Percentiles rank a stretch among this genome's conserved stretches.
Conservation (phyloP, 768 basidiomycete genomes). For the Termitomyces sp. region DNA sequence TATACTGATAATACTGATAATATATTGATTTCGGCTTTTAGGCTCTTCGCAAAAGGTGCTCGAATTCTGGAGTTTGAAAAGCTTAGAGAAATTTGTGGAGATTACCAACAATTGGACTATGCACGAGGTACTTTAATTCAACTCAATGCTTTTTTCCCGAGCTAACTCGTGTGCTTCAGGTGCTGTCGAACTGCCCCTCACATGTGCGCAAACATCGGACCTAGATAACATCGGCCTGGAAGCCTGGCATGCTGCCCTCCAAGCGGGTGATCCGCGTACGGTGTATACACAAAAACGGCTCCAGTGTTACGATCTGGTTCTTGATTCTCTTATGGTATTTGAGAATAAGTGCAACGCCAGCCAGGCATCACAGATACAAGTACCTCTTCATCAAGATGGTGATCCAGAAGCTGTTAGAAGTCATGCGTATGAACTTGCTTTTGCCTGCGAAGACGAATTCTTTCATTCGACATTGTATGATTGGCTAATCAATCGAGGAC, state of each 20-base stretch:
- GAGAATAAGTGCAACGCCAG: slow-evolving; percentile 52
- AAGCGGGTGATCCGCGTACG: slow-evolving; percentile 51
- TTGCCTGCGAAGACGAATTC: slow-evolving; percentile 81
- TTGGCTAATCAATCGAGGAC: slow-evolving; percentile 77
- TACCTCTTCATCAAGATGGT: slow-evolving; percentile 24
- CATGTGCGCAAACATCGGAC: slow-evolving; percentile 78
- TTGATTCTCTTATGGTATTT: slow-evolving; percentile 77
- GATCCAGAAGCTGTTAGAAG: slow-evolving; percentile 70
- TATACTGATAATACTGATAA: background rate
- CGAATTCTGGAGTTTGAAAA: slow-evolving; percentile 79
- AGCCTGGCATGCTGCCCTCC: slow-evolving; percentile 64
- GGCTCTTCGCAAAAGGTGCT: slow-evolving; percentile 86
- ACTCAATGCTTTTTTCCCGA: background rate
- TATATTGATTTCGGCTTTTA: slow-evolving; percentile 21
- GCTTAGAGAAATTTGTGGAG: slow-evolving; percentile 80
- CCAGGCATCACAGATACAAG: slow-evolving; percentile 15
- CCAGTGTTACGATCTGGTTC: slow-evolving; percentile 76
- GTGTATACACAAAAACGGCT: slow-evolving; percentile 55
- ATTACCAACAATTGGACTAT: slow-evolving; percentile 82
- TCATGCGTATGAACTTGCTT: slow-evolving; percentile 83
- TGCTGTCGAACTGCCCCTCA: slow-evolving; percentile 78
- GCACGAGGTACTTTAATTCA: slow-evolving; percentile 54
- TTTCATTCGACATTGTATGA: slow-evolving; percentile 95
- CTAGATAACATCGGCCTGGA: slow-evolving; percentile 68
- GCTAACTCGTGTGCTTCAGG: slow-evolving; percentile 37